Percentiles rank a stretch among this genome's conserved stretches.
These are phyloP conservation scores for Thymus mandschuricus DNA, from an alignment of 257 asterid species.

Conservation along the genomic window DNA sequence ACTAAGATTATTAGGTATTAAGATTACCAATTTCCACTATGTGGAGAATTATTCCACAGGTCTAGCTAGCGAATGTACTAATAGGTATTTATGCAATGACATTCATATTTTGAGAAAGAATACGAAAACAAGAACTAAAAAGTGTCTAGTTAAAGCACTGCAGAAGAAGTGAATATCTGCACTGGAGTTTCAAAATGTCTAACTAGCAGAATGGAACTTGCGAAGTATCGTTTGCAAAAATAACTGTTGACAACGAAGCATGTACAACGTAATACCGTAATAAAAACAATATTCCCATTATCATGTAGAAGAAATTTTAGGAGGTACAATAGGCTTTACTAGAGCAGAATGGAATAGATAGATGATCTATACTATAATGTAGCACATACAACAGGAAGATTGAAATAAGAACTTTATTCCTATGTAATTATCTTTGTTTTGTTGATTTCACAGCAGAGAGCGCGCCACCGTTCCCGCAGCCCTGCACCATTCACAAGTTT, in stretches of 20 bases:
- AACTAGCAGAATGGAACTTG: too few species aligned
- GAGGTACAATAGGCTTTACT: background rate
- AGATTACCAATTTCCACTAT: background rate
- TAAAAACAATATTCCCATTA: background rate
- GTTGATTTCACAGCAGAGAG: constrained; percentile 45
- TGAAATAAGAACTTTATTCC: constrained; percentile 16
- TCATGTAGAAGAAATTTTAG: background rate
- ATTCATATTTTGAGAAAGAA: background rate
- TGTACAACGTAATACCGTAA: background rate
- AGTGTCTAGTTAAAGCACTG: too few species aligned
- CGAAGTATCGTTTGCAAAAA: too few species aligned
- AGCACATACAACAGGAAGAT: background rate
- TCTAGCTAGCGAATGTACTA: too few species aligned
- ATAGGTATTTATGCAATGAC: background rate
- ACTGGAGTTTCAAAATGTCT: too few species aligned
- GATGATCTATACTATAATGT: background rate
- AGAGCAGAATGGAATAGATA: background rate
- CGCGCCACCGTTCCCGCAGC: constrained; percentile 40
- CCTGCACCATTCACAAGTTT: constrained; percentile 41
- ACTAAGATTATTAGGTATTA: background rate
- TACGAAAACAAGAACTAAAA: background rate
- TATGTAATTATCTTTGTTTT: constrained; percentile 1
- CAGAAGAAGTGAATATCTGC: too few species aligned
- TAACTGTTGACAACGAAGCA: background rate
- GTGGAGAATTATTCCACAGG: background rate